These are phyloP conservation scores for Flaveria robusta DNA, from an alignment of 129 eudicot genomes.

Conservation along the genomic window DNA sequence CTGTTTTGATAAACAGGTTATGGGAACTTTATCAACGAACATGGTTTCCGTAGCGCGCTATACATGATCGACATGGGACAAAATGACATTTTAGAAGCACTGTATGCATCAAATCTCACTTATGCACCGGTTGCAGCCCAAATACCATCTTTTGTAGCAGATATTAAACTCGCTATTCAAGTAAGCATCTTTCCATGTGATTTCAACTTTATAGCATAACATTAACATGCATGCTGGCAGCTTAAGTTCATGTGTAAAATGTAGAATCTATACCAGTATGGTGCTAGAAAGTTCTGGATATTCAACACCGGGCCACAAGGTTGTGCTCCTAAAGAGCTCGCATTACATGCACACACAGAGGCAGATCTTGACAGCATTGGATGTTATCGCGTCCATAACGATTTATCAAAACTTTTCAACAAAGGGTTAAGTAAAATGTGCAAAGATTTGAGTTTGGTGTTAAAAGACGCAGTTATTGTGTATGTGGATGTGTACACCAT, in stretches of 20 bases:
- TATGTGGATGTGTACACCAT: constrained; percentile 46
- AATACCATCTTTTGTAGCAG: constrained; percentile 45
- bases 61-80: constrained; percentile 48
- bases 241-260: neutral
- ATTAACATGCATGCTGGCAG: neutral
- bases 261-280: constrained; percentile 37
- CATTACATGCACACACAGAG: constrained; percentile 33
- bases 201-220: neutral
- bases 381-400: constrained; percentile 40
- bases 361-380: constrained; percentile 40
- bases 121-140: constrained; percentile 42
- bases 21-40: constrained; percentile 36
- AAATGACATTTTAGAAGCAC: constrained; percentile 36
- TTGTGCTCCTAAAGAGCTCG: constrained; percentile 49
- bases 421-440: constrained; percentile 36
- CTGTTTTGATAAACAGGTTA: constrained; percentile 14
- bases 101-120: constrained; percentile 44
- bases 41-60: constrained; percentile 31
- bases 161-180: constrained; percentile 41
- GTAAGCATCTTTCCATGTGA: constrained; percentile 20
- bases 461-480: constrained; percentile 37
- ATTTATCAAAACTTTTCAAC: constrained; percentile 33
- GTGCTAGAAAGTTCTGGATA: constrained; percentile 45
- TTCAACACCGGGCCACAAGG: constrained; percentile 45
- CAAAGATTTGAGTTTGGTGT: constrained; percentile 27